Base-by-base conservation (phyloP, 1,284 basidiomycete species). In the Chondrostereum purpureum region DNA sequence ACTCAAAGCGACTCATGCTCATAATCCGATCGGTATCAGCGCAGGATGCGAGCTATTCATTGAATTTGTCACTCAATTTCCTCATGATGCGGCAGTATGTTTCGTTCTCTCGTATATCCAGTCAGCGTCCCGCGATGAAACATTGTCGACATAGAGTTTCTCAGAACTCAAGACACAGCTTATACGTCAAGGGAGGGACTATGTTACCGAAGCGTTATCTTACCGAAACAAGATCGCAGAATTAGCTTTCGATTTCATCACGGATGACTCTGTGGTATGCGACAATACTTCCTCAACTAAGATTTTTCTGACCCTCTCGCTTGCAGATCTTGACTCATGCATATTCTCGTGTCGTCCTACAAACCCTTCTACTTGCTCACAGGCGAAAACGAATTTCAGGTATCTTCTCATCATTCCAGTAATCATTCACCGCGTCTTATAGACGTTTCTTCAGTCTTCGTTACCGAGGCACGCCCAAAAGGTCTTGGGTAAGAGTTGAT, bases 271-370 rank as follows among this genome's bases (percentile, higher is more conserved):
- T 24, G 86, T 94, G 53, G 92, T 90, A 62, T 57, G 82, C 68
- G 42, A 46, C 39, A 39, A 42, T 39, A 47, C 19, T 35, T 37
- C 13, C 31, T 42, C 35, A 40, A 48, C 24, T 39, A 42, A 14
- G 39, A 43, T 49, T n/a, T n/a, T n/a, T 34, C 31, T n/a, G 43
- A 43, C 42, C 43, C 40, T 22, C 40, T 43, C 39, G 47, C 3
- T 33, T 14, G 8, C 62, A 93, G 90, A 93, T 97, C 58, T 75
- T 98, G 49, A 97, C 92, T 3, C 95, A 98, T 66, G 91, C 88
- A 17, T 92, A 93, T 68, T 99, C 96, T 36, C 76, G 96, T 55
- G 94, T 98, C 19, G 95, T 99, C 39, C 88, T 96, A 72, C 86
- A 92, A 65, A 88, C 94, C 14, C 75, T 99, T 42, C 75, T 98